phyloP scores from a whole-genome alignment of 441 rosid genomes.

The Erodium trifolium region DNA sequence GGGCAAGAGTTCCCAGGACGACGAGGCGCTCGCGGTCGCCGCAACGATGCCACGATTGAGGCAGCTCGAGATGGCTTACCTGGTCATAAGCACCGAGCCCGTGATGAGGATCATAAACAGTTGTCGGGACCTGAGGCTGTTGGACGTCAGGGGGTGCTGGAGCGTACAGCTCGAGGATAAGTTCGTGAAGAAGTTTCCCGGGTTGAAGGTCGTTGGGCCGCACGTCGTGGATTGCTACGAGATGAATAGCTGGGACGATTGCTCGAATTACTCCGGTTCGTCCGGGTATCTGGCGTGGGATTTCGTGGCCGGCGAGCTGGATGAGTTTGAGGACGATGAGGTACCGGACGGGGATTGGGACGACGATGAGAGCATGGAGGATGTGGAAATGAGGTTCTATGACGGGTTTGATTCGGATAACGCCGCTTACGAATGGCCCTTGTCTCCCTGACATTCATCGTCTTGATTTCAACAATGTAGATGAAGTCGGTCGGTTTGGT shows the following conservation, averaged over 20 bases:
- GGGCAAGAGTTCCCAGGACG: slow-evolving; percentile 16
- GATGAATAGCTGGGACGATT: slow-evolving; percentile 26
- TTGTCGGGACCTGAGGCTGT: slow-evolving; percentile 18
- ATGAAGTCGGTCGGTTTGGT: neutral
- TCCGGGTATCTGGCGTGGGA: slow-evolving; percentile 27
- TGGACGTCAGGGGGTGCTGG: slow-evolving; percentile 26
- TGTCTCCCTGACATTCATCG: slow-evolving; percentile 18
- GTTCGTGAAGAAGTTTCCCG: slow-evolving; percentile 17
- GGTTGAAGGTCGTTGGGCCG: slow-evolving; percentile 25
- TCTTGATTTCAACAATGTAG: no score
- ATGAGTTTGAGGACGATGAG: slow-evolving; percentile 16
- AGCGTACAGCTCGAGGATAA: slow-evolving; percentile 20
- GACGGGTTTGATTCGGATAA: slow-evolving; percentile 21
- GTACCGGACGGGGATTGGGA: slow-evolving; percentile 21
- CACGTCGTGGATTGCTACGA: slow-evolving; percentile 18
- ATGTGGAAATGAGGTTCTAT: slow-evolving; percentile 27
- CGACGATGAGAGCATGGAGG: slow-evolving; percentile 22
- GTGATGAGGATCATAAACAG: slow-evolving; percentile 20
- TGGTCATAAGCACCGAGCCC: slow-evolving; percentile 22
- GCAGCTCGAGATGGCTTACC: slow-evolving; percentile 26
- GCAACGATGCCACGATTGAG: slow-evolving; percentile 23
- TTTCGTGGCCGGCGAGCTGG: slow-evolving; percentile 20
- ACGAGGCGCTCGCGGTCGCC: slow-evolving; percentile 22
- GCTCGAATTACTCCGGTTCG: slow-evolving; percentile 24
- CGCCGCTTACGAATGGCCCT: slow-evolving; percentile 23